These are phyloP conservation scores for Neonectria magnoliae DNA, from an alignment of 2,329 filamentous ascomycete species.

Conservation along the genomic window DNA sequence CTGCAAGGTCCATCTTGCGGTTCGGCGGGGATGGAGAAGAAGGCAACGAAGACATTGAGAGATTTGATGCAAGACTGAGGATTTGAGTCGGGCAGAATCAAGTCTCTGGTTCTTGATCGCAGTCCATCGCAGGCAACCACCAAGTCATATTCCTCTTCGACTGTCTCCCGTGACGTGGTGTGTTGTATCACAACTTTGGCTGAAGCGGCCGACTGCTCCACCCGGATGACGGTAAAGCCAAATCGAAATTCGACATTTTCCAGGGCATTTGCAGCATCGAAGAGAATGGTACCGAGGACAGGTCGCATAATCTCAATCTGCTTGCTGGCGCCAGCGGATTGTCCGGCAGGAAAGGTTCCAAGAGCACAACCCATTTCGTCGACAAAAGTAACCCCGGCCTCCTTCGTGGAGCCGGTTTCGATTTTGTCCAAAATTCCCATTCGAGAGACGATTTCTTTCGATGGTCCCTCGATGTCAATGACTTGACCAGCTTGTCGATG, in stretches of 20 bases:
- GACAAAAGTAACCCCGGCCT: neutral
- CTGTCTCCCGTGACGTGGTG: neutral
- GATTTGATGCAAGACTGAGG: neutral
- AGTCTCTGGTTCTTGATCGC: neutral
- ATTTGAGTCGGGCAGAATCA: neutral
- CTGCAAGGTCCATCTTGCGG: neutral
- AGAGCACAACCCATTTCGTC: neutral
- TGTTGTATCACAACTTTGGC: neutral
- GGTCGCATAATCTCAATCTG: neutral
- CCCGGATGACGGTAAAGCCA: neutral
- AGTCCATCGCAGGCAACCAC: neutral
- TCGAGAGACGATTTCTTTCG: neutral
- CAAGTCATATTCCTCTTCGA: neutral
- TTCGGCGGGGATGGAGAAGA: neutral
- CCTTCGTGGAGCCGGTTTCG: neutral
- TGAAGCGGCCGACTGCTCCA: neutral
- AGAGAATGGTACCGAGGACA: neutral
- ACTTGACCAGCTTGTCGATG: neutral
- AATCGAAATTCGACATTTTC: neutral
- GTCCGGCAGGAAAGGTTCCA: neutral
- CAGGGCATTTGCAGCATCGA: neutral
- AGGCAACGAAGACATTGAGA: neutral
- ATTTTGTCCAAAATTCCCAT: neutral
- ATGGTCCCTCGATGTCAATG: neutral
- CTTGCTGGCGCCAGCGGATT: neutral